A percentile compares a stretch with the other conserved stretches of the same genome.
phyloP scores from a whole-genome alignment of 192 early-diverging fungal genomes.

The Linnemannia exigua region DNA sequence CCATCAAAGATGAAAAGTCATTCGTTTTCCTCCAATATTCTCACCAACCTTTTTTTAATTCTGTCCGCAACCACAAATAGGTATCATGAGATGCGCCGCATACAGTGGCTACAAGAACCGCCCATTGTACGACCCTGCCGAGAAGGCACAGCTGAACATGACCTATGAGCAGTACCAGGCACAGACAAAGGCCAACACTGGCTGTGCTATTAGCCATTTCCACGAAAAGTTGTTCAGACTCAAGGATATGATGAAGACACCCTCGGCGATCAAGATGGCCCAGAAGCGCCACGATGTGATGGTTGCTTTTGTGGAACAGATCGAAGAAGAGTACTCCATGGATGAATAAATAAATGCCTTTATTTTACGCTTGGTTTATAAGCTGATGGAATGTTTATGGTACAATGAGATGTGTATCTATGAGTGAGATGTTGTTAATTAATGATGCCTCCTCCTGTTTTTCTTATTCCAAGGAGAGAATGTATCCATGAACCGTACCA shows the following conservation, averaged over 20 bases:
- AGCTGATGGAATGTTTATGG: background rate
- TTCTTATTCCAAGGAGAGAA: conserved; percentile 42
- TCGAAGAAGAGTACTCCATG: conserved; percentile 69
- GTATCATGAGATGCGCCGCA: conserved; percentile 78
- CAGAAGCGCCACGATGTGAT: conserved; percentile 71
- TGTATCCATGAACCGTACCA: conserved; percentile 86
- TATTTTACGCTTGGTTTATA: background rate
- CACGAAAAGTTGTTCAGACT: conserved; percentile 78
- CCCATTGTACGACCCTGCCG: conserved; percentile 66
- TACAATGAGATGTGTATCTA: conserved; percentile 13
- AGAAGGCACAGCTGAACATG: conserved; percentile 65
- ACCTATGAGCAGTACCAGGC: conserved; percentile 73
- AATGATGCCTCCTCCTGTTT: too few relatives aligned
- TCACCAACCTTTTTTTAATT: background rate
- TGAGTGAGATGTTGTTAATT: background rate
- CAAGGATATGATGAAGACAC: conserved; percentile 76
- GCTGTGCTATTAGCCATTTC: conserved; percentile 75
- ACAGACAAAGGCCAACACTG: conserved; percentile 61
- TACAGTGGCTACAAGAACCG: conserved; percentile 77
- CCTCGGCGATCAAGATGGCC: conserved; percentile 66
- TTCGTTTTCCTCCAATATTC: too few relatives aligned
- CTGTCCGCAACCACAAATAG: conserved; percentile 20
- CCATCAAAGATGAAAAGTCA: too few relatives aligned
- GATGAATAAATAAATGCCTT: conserved; percentile 27
- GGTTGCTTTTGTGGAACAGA: conserved; percentile 66